These are phyloP conservation scores for Tylopilus balloui DNA, from an alignment of 768 basidiomycete genomes.

Conservation along the genomic window DNA sequence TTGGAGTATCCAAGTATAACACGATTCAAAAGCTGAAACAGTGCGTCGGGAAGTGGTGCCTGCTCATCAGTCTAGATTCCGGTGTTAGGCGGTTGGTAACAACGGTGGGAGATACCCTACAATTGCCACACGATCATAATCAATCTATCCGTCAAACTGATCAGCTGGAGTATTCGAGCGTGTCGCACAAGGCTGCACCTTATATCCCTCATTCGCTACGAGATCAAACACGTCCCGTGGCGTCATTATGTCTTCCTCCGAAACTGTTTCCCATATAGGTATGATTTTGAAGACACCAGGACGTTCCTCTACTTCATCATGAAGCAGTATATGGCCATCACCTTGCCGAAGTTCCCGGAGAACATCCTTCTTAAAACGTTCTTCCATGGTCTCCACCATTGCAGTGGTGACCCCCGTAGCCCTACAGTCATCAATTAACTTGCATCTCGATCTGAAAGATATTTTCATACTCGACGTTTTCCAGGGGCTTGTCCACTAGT, in stretches of 20 bases:
- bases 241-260: slow-evolving; percentile 79
- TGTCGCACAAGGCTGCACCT: slow-evolving; percentile 30
- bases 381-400: slow-evolving; percentile 90
- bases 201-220: slow-evolving; percentile 74
- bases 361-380: slow-evolving; percentile 82
- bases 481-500: slow-evolving; percentile 79
- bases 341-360: slow-evolving; percentile 70
- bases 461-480: slow-evolving; percentile 82
- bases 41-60: slow-evolving; percentile 85
- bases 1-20: slow-evolving; percentile 54
- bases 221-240: slow-evolving; percentile 76
- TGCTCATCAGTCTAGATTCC: slow-evolving; percentile 87
- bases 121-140: slow-evolving; percentile 87
- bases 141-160: slow-evolving; percentile 46
- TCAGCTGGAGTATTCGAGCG: slow-evolving; percentile 4
- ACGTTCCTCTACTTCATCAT: slow-evolving; percentile 93
- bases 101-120: slow-evolving; percentile 40
- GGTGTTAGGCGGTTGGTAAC: slow-evolving; percentile 3
- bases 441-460: neutral
- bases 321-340: slow-evolving; percentile 77
- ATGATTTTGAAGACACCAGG: slow-evolving; percentile 88
- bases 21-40: slow-evolving; percentile 73
- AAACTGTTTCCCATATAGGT: slow-evolving; percentile 90
- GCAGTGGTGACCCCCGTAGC: slow-evolving; percentile 91
- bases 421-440: slow-evolving; percentile 35